These are phyloP conservation scores for Pyrrhoderma lamaoense DNA, from an alignment of 1,284 basidiomycete species.

Conservation along the genomic window DNA sequence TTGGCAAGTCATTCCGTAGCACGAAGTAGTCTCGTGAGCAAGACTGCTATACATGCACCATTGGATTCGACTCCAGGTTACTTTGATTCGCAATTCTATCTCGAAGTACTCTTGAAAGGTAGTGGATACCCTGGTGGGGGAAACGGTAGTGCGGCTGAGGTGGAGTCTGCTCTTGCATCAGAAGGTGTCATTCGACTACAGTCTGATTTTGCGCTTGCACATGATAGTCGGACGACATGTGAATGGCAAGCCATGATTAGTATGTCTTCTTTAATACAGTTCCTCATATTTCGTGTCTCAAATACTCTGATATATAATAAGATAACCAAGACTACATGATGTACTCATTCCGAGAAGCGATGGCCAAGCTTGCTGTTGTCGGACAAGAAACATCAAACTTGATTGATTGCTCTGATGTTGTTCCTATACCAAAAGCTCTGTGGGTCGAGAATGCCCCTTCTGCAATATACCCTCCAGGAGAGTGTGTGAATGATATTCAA, in stretches of 20 bases:
- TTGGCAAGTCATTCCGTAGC: constrained; percentile 20
- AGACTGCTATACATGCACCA: constrained; percentile 1
- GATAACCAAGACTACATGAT: constrained; percentile 15
- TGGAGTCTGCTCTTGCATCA: constrained; percentile 4
- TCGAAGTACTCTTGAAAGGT: constrained; percentile 20
- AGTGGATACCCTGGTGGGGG: constrained; percentile 12
- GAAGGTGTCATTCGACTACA: constrained; percentile 19
- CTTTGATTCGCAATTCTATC: constrained; percentile 19
- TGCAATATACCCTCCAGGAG: constrained; percentile 14
- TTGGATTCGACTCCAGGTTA: constrained; percentile 19
- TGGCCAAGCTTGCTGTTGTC: constrained; percentile 28
- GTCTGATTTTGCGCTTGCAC: constrained; percentile 19
- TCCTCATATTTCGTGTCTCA: too few species aligned
- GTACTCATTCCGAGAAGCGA: constrained; percentile 14
- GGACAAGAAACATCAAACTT: constrained; percentile 23
- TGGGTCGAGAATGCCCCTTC: not conserved
- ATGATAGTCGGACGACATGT: constrained; percentile 17
- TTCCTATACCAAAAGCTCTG: constrained; percentile 12
- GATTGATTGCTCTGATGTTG: constrained; percentile 19
- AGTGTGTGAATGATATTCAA: constrained; percentile 11
- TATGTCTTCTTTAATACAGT: not conserved
- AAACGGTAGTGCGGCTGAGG: constrained; percentile 12
- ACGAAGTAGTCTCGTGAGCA: constrained; percentile 12
- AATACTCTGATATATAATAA: not conserved
- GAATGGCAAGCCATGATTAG: constrained; percentile 20